Evolutionary conservation across 805 yeast genomes (phyloP), one percentile per base, ranked within the genome.

Genomic region (Candida loeiensis): DNA sequence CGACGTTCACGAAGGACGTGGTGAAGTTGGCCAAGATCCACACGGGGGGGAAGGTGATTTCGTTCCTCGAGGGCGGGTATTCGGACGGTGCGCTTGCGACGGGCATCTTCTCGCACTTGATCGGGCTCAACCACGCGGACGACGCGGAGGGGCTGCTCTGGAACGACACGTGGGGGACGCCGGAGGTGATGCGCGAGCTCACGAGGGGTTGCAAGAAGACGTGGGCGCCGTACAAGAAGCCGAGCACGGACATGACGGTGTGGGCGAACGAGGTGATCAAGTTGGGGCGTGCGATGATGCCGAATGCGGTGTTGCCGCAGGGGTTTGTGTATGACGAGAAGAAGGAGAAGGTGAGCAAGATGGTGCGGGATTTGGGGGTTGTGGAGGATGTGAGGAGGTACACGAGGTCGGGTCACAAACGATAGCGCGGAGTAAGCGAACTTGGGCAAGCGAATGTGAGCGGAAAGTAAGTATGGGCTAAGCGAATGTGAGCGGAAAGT

Each of bases 51-150:
- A 77, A 76, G 43, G 64, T 85, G 0, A 48, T 86, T 0, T 84
- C 95, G 1, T 59, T 86, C 16, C 61, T 86, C 47, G 95, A 86
- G 62, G 95, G 95, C 18, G 95, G 95, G 1, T 86, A 86, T 55
- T 82, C 93, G 0, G 89, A 85, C 51, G 83, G 84, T 3, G 95
- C 95, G 0, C 68, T 86, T 13, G 61, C 81, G 1, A 82, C 93
- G 1, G 95, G 95, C 9, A 79, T 83, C 0, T 83, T 85, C 54
- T 76, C 93, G 4, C 95, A 86, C 56, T 61, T 86, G 40, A 76
- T 82, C 27, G 95, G 95, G 0, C 56, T 86, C 37, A 82, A 80
- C 37, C 39, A 39, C 20, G 66, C 68, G 20, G 64, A 66, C 39
- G 64, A 68, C 15, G 58, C 54, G 12, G 67, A 63, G 24, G 57